Evolutionary conservation across 1,139 yeast species (phyloP), one percentile per base, ranked within the genome.

Genomic region (Zygosaccharomyces pseudobailii): DNA sequence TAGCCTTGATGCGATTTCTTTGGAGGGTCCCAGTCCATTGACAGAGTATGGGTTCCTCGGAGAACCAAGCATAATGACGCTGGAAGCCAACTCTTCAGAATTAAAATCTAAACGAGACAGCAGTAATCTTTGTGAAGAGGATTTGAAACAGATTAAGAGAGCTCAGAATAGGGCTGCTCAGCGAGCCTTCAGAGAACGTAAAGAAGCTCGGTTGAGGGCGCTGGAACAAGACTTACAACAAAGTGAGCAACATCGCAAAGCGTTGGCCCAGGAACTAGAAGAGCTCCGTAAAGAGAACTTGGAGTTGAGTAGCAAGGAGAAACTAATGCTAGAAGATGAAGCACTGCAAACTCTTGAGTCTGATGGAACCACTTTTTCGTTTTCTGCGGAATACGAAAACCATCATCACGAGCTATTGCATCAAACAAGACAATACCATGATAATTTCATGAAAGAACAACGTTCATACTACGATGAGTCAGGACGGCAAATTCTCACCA

Each of bases 161-260:
- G 90, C 90, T 0, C 95, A 86, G 63, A 88, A 88, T 63, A 72
- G 96, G 58, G 94, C 92, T 4, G 95, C 96, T 0, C 96, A 87
- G 67, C 73, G 92, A 55, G 96, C 96, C 1, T 87, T 87, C 68
- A 73, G 96, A 54, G 94, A 87, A 65, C 78, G 96, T 43, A 86
- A 87, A 63, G 95, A 87, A 63, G 78, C 80, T 46, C 79, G 79
- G 56, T 69, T 87, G 50, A 83, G 82, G 58, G 89, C 83, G 54
- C 71, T 87, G 43, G 84, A 85, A 57, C 70, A 69, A 3, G 80
- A 81, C 60, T 68, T 87, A 52, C 68, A 71, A 32, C 73, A 75
- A 52, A 78, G 86, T 38, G 92, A 87, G 62, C 68, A 66, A 36
- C 85, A 82, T 56, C 77, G 80, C 49, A 73, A 71, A 43, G 68